phyloP scores from a whole-genome alignment of 345 rosid genomes.

The Brassica rapa region DNA sequence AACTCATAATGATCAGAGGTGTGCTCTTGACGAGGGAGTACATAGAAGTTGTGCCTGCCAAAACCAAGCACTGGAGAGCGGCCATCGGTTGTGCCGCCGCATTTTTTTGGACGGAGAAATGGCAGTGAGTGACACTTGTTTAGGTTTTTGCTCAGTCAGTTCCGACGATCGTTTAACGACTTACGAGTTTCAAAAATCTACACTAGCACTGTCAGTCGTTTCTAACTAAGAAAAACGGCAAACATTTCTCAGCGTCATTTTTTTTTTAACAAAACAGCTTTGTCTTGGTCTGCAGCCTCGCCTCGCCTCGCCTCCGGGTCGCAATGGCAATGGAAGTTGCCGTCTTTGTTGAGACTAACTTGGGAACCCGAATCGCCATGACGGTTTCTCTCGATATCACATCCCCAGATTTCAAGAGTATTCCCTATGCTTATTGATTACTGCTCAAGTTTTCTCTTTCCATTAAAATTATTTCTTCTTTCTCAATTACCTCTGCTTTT shows the following conservation, averaged over 20 bases:
- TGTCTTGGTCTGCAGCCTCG: neutral
- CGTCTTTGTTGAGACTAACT: constrained; percentile 56
- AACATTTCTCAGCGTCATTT: neutral
- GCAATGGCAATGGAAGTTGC: constrained; percentile 46
- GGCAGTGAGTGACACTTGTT: neutral
- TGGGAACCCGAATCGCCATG: constrained; percentile 63
- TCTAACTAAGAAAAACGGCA: constrained; percentile 17
- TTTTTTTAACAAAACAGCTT: neutral
- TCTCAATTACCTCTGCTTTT: neutral
- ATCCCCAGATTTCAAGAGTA: constrained; percentile 56
- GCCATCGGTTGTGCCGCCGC: constrained; percentile 47
- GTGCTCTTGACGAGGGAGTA: constrained; percentile 74
- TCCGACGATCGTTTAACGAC: neutral
- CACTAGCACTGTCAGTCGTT: constrained; percentile 26
- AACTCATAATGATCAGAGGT: constrained; percentile 59
- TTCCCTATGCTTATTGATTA: too few species aligned
- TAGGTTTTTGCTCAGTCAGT: constrained; percentile 21
- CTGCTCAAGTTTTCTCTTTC: neutral
- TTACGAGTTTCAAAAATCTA: neutral
- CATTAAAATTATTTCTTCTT: constrained; percentile 16
- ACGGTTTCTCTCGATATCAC: constrained; percentile 50
- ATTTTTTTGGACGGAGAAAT: constrained; percentile 23
- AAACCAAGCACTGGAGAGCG: constrained; percentile 43
- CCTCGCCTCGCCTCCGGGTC: neutral
- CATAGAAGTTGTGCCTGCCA: constrained; percentile 83